Evolutionary conservation across 2,329 filamentous ascomycete species (phyloP).

Genomic region (Lasiodiplodia theobromae): DNA sequence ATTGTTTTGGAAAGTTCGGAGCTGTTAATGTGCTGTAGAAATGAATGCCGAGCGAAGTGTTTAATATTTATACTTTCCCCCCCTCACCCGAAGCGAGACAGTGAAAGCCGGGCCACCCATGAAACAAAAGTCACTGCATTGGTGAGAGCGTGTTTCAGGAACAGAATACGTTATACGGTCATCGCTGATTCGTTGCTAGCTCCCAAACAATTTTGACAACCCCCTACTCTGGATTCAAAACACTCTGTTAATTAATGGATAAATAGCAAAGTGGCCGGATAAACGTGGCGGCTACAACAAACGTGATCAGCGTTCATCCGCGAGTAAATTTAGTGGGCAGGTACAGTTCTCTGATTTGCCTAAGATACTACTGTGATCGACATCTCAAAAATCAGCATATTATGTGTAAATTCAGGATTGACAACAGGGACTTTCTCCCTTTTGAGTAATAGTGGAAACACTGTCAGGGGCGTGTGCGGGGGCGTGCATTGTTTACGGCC

Average conservation of each 20-base stretch:
- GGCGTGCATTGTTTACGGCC: background rate
- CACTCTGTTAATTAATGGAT: background rate
- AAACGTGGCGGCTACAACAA: background rate
- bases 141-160: conserved; percentile 4
- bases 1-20: background rate
- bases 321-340: background rate
- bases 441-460: background rate
- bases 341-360: background rate
- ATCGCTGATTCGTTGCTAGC: background rate
- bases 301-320: background rate
- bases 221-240: background rate
- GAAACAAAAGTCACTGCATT: no score
- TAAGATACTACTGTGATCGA: background rate
- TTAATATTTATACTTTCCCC: background rate
- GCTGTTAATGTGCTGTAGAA: background rate
- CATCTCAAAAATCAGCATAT: background rate
- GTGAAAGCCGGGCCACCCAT: no score
- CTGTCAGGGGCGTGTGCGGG: background rate
- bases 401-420: background rate
- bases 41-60: background rate
- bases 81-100: background rate
- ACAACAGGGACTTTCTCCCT: no score
- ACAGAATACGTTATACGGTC: background rate
- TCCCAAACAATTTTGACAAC: background rate
- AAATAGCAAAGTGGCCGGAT: conserved; percentile 3